Evolutionary conservation across 768 basidiomycete species (phyloP).

Genomic region (Suillus ampliporus): DNA sequence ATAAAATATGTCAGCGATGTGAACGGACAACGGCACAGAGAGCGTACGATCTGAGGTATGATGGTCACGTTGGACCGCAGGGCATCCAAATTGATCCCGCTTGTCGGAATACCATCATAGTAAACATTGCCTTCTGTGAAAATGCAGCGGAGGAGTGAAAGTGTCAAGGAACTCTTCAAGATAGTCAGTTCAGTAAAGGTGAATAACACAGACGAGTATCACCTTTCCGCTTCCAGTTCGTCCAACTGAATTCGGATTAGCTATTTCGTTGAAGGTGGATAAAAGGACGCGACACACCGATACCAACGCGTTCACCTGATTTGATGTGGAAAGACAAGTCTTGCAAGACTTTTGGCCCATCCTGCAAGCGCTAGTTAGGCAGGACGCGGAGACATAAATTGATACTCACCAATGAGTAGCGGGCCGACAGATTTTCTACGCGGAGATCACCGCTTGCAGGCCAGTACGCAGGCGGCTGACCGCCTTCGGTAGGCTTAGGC

Average conservation of each 20-base stretch:
- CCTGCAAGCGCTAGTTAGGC: constrained; percentile 30
- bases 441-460: constrained; percentile 60
- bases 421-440: constrained; percentile 57
- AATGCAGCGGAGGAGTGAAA: constrained; percentile 60
- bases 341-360: constrained; percentile 63
- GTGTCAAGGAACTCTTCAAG: constrained; percentile 52
- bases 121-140: constrained; percentile 55
- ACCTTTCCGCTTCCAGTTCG: constrained; percentile 64
- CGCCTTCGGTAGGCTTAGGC: constrained; percentile 42
- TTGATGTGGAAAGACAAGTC: constrained; percentile 55
- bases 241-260: constrained; percentile 47
- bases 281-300: constrained; percentile 42
- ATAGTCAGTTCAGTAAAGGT: constrained; percentile 1
- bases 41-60: constrained; percentile 59
- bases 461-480: constrained; percentile 68
- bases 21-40: constrained; percentile 5
- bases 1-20: background rate
- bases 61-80: constrained; percentile 61
- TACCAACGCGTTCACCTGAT: constrained; percentile 62
- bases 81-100: constrained; percentile 55
- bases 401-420: constrained; percentile 44
- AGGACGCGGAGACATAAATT: background rate
- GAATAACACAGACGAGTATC: constrained; percentile 14
- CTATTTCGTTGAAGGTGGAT: background rate
- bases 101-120: constrained; percentile 55